phyloP scores from a whole-genome alignment of 768 basidiomycete genomes.

The Suillus sp. region DNA sequence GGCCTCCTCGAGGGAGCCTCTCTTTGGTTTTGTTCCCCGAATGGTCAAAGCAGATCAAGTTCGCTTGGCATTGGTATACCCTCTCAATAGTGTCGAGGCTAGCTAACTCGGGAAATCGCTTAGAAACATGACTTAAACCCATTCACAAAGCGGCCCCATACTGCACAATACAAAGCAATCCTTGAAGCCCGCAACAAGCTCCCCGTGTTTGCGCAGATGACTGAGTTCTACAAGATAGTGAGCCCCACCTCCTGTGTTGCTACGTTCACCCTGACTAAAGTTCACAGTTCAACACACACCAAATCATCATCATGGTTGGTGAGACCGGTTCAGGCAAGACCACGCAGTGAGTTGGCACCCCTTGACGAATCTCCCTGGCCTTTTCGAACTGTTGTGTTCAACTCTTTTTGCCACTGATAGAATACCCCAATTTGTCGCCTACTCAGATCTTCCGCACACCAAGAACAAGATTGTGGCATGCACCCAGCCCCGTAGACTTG shows the following conservation, averaged over 20 bases:
- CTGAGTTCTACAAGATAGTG: conserved; percentile 88
- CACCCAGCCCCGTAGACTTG: conserved; percentile 93
- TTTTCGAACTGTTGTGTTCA: conserved; percentile 27
- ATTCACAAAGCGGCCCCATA: conserved; percentile 81
- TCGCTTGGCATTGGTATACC: conserved; percentile 66
- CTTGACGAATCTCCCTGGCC: conserved; percentile 23
- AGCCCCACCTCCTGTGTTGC: conserved; percentile 34
- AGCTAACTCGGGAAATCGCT: background rate
- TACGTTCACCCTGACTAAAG: background rate
- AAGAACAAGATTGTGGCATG: conserved; percentile 92
- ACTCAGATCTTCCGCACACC: conserved; percentile 88
- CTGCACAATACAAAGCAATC: conserved; percentile 83
- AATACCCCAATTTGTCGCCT: conserved; percentile 96
- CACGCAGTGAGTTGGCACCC: conserved; percentile 68
- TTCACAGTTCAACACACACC: conserved; percentile 43
- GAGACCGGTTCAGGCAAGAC: conserved; percentile 97
- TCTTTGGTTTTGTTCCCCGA: conserved; percentile 74
- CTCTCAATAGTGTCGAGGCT: background rate
- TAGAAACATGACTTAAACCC: conserved; percentile 85
- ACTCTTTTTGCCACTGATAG: conserved; percentile 44
- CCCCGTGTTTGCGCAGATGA: conserved; percentile 91
- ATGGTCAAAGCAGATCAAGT: conserved; percentile 68
- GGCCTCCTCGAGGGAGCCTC: conserved; percentile 48
- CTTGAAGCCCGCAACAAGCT: conserved; percentile 82
- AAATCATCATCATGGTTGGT: conserved; percentile 88